Conservation (phyloP, 2,329 filamentous ascomycete species). For the Microascus cirrosus region DNA sequence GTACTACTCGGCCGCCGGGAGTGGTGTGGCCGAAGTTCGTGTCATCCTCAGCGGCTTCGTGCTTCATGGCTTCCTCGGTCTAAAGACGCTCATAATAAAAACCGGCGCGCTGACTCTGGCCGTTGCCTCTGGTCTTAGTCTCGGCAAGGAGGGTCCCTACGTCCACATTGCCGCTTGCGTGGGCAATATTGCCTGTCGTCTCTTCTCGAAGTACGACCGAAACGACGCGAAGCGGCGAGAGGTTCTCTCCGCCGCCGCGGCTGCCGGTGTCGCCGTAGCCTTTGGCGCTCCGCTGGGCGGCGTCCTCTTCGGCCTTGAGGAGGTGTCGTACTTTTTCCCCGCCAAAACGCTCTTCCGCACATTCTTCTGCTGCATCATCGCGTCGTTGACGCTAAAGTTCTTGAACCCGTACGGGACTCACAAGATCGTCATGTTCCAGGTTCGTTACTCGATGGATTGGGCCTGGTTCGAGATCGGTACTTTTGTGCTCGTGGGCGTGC, state of each 20-base stretch:
- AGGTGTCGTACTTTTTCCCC: slow-evolving; percentile 95
- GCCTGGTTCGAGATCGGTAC: slow-evolving; percentile 79
- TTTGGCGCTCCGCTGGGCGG: slow-evolving; percentile 84
- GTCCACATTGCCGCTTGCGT: slow-evolving; percentile 96
- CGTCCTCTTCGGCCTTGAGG: slow-evolving; percentile 86
- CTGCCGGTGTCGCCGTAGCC: slow-evolving; percentile 84
- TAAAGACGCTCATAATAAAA: slow-evolving; percentile 81
- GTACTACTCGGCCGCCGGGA: slow-evolving; percentile 92
- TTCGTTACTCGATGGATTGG: slow-evolving; percentile 86
- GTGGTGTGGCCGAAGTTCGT: slow-evolving; percentile 92
- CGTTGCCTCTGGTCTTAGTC: slow-evolving; percentile 81
- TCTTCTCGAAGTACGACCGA: slow-evolving; percentile 88
- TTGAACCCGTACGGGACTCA: slow-evolving; percentile 91
- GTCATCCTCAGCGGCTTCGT: slow-evolving; percentile 98
- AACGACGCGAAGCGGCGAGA: slow-evolving; percentile 94
- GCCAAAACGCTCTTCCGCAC: slow-evolving; percentile 95
- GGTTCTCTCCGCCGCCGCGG: slow-evolving; percentile 83
- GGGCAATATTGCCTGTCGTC: slow-evolving; percentile 85
- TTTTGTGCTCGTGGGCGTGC: slow-evolving; percentile 75
- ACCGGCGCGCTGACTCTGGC: slow-evolving; percentile 73
- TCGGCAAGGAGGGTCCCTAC: slow-evolving; percentile 91
- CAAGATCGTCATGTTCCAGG: slow-evolving; percentile 95
- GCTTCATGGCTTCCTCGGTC: slow-evolving; percentile 84
- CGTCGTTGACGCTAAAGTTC: slow-evolving; percentile 85
- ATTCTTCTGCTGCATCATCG: slow-evolving; percentile 95